Evolutionary conservation across 371 early-diverging fungal genomes (phyloP).

Genomic region (Umbelopsis sp.): DNA sequence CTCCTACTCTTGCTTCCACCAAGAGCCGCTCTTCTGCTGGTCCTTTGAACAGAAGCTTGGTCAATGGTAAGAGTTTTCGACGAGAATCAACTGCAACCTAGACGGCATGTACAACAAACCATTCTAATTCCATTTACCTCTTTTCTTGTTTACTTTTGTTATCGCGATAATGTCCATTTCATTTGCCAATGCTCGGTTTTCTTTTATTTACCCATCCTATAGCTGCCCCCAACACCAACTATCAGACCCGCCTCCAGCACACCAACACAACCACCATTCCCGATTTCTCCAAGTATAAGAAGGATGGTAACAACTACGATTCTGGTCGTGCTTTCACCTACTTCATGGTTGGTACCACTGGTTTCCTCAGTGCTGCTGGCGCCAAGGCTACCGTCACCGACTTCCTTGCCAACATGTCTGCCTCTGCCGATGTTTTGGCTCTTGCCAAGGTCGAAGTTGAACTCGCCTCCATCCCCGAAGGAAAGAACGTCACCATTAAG

Average conservation of each 20-base stretch:
- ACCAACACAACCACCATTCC: slow-evolving; percentile 60
- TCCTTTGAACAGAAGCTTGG: slow-evolving; percentile 36
- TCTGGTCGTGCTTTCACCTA: slow-evolving; percentile 86
- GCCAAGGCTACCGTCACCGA: slow-evolving; percentile 93
- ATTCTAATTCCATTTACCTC: neutral
- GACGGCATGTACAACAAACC: neutral
- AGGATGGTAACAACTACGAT: slow-evolving; percentile 57
- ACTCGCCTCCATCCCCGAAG: slow-evolving; percentile 89
- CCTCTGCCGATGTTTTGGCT: slow-evolving; percentile 97
- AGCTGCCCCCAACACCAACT: slow-evolving; percentile 41
- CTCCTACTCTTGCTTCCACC: slow-evolving; percentile 29
- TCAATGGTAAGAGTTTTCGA: slow-evolving; percentile 33
- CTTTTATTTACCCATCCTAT: neutral
- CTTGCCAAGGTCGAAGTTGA: slow-evolving; percentile 97
- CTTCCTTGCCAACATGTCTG: slow-evolving; percentile 89
- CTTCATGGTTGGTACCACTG: slow-evolving; percentile 93
- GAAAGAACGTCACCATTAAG: slow-evolving; percentile 96
- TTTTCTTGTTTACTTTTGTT: no score
- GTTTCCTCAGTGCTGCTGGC: slow-evolving; percentile 82
- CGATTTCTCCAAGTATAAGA: slow-evolving; percentile 69
- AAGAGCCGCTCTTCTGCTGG: slow-evolving; percentile 44
- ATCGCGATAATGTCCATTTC: neutral
- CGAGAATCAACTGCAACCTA: neutral
- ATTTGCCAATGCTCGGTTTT: neutral
- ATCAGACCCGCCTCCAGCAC: slow-evolving; percentile 61